These are phyloP conservation scores for Leucocoprinus sp. DNA, from an alignment of 768 basidiomycete genomes.

Conservation along the genomic window DNA sequence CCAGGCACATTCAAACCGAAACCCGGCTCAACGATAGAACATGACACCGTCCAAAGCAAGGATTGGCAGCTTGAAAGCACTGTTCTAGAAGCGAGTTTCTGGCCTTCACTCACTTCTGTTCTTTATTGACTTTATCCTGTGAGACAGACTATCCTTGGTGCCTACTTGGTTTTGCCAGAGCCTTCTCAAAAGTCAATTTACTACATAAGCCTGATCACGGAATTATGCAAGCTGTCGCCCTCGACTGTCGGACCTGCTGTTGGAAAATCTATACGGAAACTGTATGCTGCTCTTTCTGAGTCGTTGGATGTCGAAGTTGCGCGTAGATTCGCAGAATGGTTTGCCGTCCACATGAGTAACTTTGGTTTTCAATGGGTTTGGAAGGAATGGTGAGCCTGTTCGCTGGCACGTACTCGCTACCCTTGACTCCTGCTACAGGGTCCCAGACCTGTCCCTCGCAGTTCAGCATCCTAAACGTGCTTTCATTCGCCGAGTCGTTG, in stretches of 20 bases:
- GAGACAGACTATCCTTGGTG: conserved; percentile 59
- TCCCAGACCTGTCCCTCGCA: conserved; percentile 70
- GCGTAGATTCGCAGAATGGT: conserved; percentile 88
- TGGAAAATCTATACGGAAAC: conserved; percentile 86
- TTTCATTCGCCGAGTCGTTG: conserved; percentile 81
- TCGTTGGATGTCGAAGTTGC: conserved; percentile 83
- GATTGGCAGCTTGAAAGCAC: conserved; percentile 88
- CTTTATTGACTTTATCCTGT: not conserved
- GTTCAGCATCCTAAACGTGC: conserved; percentile 77
- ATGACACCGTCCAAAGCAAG: conserved; percentile 49
- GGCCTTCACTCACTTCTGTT: not conserved
- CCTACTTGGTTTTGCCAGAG: conserved; percentile 70
- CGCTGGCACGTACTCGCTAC: not conserved
- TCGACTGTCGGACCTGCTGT: conserved; percentile 92
- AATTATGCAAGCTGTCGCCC: conserved; percentile 91
- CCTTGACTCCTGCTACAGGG: conserved; percentile 38
- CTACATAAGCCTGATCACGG: conserved; percentile 82
- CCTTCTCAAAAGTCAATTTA: conserved; percentile 74
- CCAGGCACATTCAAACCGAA: conserved; percentile 80
- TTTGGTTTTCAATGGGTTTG: conserved; percentile 98
- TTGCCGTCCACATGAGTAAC: conserved; percentile 93
- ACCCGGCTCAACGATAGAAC: conserved; percentile 46
- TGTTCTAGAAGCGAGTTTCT: conserved; percentile 64
- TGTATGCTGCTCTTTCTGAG: conserved; percentile 73
- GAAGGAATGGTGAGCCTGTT: conserved; percentile 83